Evolutionary conservation across 805 yeast genomes (phyloP), one percentile per base, ranked within the genome.

Genomic region (Kregervanrija delftensis): DNA sequence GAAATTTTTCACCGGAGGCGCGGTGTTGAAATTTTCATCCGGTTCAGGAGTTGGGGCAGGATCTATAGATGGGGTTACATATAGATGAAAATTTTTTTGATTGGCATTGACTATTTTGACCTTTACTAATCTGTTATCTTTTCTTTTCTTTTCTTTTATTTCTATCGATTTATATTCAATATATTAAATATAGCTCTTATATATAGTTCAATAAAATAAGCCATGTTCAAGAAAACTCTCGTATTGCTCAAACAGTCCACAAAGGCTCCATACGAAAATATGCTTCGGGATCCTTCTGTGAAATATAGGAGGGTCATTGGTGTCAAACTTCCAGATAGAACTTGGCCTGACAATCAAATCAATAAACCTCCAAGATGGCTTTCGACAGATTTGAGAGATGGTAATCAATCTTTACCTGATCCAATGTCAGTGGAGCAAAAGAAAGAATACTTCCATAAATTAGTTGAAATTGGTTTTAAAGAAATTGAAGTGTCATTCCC

Each of bases 401-500:
- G 91, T 50, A 83, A 83, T 65, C 91, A 83, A 61, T 78, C 89
- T 14, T 69, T 83, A 46, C 91, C 91, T 28, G 91, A 83, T 65
- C 91, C 91, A 30, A 83, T 83, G 91, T 72, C 83, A 9, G 76
- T 83, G 12, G 79, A 72, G 42, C 86, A 83, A 63, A 83, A 83
- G 66, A 81, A 82, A 58, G 81, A 77, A 56, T 83, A 83, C 60
- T 83, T 83, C 71, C 81, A 81, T 55, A 83, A 83, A 63, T 69
- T 83, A 53, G 55, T 83, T 8, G 86, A 83, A 46, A 69, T 83
- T 46, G 91, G 91, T 2, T 83, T 83, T 68, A 83, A 83, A 59
- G 91, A 83, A 66, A 83, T 83, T 55, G 91, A 83, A 64, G 91
- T 83, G 39, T 71, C 87, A 3, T 83, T 83, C 67, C 91, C 91